A percentile compares a stretch with the other conserved stretches of the same genome.
Evolutionary conservation across 345 rosid species (phyloP).

Genomic region (Punica granatum): DNA sequence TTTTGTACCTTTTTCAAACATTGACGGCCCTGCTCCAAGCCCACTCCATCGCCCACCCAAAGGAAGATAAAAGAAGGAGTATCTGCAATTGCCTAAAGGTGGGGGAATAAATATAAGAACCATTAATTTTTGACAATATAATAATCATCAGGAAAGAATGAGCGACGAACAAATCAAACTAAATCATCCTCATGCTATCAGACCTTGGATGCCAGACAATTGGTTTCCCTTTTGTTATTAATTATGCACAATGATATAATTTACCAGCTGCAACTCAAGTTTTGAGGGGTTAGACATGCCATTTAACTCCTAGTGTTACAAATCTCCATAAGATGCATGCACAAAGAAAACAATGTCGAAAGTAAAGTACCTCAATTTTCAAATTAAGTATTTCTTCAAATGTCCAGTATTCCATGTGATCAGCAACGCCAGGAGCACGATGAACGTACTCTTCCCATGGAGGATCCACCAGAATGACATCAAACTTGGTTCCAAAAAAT

Average conservation of each 20-base stretch:
- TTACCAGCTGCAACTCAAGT: too few species aligned
- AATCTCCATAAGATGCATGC: background rate
- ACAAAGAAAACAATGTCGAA: background rate
- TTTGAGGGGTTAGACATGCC: background rate
- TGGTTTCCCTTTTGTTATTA: background rate
- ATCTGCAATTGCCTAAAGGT: conserved; percentile 83
- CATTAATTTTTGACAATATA: background rate
- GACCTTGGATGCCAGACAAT: background rate
- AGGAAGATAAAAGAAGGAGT: conserved; percentile 97
- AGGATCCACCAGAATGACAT: conserved; percentile 96
- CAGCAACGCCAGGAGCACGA: conserved; percentile 97
- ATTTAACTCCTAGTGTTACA: background rate
- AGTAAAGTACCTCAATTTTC: conserved; percentile 72
- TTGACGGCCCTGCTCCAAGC: conserved; percentile 97
- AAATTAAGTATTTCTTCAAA: conserved; percentile 90
- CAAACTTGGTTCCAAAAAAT: conserved; percentile 91
- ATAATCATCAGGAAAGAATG: background rate
- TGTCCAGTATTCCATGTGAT: conserved; percentile 96
- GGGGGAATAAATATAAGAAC: background rate
- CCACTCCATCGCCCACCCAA: conserved; percentile 99
- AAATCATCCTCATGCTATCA: background rate
- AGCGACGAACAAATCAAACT: background rate
- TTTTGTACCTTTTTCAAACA: conserved; percentile 80
- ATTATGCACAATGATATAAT: background rate
- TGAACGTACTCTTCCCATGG: conserved; percentile 99